Percentiles rank a stretch among this genome's conserved stretches.
These are phyloP conservation scores for Microdochium paspali DNA, from an alignment of 2,329 filamentous ascomycete species.

Conservation along the genomic window DNA sequence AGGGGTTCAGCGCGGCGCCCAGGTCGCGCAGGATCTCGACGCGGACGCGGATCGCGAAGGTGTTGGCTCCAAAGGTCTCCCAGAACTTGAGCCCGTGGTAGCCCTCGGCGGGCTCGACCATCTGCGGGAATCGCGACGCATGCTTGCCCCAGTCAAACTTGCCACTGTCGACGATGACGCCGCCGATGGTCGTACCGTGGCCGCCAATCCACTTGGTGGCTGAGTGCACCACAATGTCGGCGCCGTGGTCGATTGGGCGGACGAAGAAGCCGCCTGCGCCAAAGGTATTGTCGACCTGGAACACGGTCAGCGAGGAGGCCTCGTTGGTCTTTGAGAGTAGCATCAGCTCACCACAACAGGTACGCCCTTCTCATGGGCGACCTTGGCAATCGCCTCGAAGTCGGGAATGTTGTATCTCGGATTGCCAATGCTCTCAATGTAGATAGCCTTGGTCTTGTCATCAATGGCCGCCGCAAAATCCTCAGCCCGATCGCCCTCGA, in stretches of 20 bases:
- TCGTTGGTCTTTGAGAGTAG: not conserved
- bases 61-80: constrained; percentile 77
- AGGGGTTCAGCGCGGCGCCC: constrained; percentile 75
- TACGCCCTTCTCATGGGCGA: constrained; percentile 61
- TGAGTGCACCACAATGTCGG: constrained; percentile 89
- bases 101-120: constrained; percentile 78
- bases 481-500: constrained; percentile 68
- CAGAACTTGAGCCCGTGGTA: constrained; percentile 94
- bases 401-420: constrained; percentile 90
- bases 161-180: constrained; percentile 77
- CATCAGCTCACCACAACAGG: constrained; percentile 45
- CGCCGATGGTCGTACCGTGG: constrained; percentile 85
- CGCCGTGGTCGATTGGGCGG: constrained; percentile 80
- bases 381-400: constrained; percentile 74
- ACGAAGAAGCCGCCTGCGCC: constrained; percentile 86
- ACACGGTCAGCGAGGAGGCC: not conserved
- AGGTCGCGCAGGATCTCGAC: constrained; percentile 88
- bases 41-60: constrained; percentile 76
- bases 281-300: constrained; percentile 84
- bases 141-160: constrained; percentile 92
- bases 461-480: constrained; percentile 79
- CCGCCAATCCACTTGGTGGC: constrained; percentile 97
- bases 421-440: constrained; percentile 89
- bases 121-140: constrained; percentile 79
- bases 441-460: constrained; percentile 87